phyloP scores from a whole-genome alignment of 2,329 filamentous ascomycete genomes.

The Didymellaceae sp. region DNA sequence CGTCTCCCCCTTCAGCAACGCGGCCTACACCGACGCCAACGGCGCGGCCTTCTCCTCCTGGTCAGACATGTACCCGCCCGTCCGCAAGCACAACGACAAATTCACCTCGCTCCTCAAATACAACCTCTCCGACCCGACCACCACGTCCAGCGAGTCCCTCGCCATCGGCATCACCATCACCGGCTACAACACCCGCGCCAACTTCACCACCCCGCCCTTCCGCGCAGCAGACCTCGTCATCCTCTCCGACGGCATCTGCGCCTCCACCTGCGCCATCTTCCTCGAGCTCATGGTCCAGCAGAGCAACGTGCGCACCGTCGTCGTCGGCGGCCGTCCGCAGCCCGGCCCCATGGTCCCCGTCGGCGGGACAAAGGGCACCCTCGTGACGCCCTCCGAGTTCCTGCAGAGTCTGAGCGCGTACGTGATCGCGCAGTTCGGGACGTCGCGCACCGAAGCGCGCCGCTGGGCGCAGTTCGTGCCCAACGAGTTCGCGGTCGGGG shows the following conservation, averaged over 20 bases:
- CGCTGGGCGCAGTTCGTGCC: slow-evolving; percentile 37
- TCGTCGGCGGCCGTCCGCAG: slow-evolving; percentile 52
- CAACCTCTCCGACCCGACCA: slow-evolving; percentile 47
- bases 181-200: slow-evolving; percentile 35
- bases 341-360: slow-evolving; percentile 52
- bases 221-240: slow-evolving; percentile 48
- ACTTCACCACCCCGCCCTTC: slow-evolving; percentile 46
- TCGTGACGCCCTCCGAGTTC: slow-evolving; percentile 39
- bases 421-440: slow-evolving; percentile 30
- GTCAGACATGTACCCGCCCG: slow-evolving; percentile 48
- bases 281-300: slow-evolving; percentile 55
- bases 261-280: slow-evolving; percentile 56
- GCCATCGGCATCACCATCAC: slow-evolving; percentile 39
- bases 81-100: slow-evolving; percentile 39
- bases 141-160: slow-evolving; percentile 38
- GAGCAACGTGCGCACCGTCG: slow-evolving; percentile 51
- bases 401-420: slow-evolving; percentile 28
- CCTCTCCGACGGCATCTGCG: slow-evolving; percentile 54
- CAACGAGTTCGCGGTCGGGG: slow-evolving; percentile 29
- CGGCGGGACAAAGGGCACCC: slow-evolving; percentile 54
- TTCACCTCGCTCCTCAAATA: slow-evolving; percentile 50
- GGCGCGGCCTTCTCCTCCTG: slow-evolving; percentile 43
- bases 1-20: slow-evolving; percentile 46
- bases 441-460: slow-evolving; percentile 8
- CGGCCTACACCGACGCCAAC: slow-evolving; percentile 34